Percentiles rank a stretch among this genome's conserved stretches.
Conservation (phyloP, 179 eudicot species). For the Corrigiola litoralis region DNA sequence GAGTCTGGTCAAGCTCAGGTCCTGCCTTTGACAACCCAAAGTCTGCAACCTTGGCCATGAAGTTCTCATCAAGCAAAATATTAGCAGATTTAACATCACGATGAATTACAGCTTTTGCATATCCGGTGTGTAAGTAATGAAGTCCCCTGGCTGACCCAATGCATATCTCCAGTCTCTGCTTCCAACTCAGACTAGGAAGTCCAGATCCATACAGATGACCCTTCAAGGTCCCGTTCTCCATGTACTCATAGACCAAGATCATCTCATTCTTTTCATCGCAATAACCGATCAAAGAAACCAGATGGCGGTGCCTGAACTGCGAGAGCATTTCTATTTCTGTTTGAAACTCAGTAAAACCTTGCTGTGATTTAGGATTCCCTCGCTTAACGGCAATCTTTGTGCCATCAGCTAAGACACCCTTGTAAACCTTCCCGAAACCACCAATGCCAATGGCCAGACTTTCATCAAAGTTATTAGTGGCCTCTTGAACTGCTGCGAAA, state of each 20-base stretch:
- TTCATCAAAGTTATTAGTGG: constrained; percentile 69
- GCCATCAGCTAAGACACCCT: constrained; percentile 56
- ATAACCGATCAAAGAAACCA: constrained; percentile 73
- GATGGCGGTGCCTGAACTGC: constrained; percentile 70
- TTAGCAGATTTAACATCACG: constrained; percentile 80
- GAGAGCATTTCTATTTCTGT: constrained; percentile 83
- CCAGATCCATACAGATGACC: constrained; percentile 60
- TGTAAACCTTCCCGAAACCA: constrained; percentile 85
- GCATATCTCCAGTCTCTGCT: constrained; percentile 68
- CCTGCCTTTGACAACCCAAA: constrained; percentile 76
- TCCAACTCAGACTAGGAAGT: constrained; percentile 55
- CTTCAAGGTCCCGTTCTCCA: constrained; percentile 76
- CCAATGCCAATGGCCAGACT: constrained; percentile 61
- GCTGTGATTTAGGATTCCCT: constrained; percentile 67
- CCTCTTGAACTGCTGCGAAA: constrained; percentile 56
- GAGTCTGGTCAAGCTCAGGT: constrained; percentile 75
- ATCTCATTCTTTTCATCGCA: constrained; percentile 75
- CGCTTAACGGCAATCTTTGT: constrained; percentile 77
- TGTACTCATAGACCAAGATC: constrained; percentile 71
- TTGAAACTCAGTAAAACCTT: constrained; percentile 61
- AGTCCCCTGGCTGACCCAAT: constrained; percentile 75
- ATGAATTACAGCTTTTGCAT: constrained; percentile 67
- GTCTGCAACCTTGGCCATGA: constrained; percentile 79
- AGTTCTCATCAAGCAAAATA: constrained; percentile 65
- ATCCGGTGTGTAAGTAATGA: constrained; percentile 75